Evolutionary conservation across 1,139 yeast genomes (phyloP).

Genomic region (Blastobotrys capitulatus): DNA sequence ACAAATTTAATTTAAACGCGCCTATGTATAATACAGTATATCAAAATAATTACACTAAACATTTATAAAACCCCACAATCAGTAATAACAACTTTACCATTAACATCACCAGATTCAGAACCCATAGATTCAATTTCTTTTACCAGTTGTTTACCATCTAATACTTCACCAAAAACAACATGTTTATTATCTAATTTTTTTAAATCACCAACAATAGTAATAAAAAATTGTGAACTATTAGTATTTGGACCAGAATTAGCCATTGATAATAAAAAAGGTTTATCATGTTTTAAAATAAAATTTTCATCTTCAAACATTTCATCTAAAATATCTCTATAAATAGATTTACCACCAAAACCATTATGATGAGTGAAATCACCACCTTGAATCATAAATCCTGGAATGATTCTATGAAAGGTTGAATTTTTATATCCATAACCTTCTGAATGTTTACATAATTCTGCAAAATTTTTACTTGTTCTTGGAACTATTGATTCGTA

Average conservation of each 20-base stretch:
- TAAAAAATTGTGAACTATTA: conserved; percentile 61
- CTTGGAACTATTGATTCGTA: conserved; percentile 89
- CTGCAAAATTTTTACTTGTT: conserved; percentile 75
- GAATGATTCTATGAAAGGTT: conserved; percentile 45
- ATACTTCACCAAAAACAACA: conserved; percentile 57
- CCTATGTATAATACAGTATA: too few species aligned
- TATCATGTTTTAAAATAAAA: conserved; percentile 36
- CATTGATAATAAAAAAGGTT: conserved; percentile 47
- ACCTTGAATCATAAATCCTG: conserved; percentile 48
- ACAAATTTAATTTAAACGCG: too few species aligned
- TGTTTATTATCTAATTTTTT: conserved; percentile 52
- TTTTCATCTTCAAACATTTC: conserved; percentile 40
- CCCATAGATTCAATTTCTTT: conserved; percentile 27
- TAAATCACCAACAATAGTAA: conserved; percentile 38
- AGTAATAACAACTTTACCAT: not conserved
- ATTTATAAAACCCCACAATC: not conserved
- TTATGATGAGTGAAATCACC: conserved; percentile 47
- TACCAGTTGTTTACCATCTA: conserved; percentile 35
- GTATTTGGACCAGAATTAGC: conserved; percentile 61
- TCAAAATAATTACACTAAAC: too few species aligned
- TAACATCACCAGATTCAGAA: not conserved
- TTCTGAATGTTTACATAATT: conserved; percentile 72
- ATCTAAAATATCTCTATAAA: conserved; percentile 39
- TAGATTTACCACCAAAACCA: conserved; percentile 46
- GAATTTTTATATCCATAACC: conserved; percentile 57